Evolutionary conservation across 2,329 filamentous ascomycete genomes (phyloP).

Genomic region (Apiospora koreana): DNA sequence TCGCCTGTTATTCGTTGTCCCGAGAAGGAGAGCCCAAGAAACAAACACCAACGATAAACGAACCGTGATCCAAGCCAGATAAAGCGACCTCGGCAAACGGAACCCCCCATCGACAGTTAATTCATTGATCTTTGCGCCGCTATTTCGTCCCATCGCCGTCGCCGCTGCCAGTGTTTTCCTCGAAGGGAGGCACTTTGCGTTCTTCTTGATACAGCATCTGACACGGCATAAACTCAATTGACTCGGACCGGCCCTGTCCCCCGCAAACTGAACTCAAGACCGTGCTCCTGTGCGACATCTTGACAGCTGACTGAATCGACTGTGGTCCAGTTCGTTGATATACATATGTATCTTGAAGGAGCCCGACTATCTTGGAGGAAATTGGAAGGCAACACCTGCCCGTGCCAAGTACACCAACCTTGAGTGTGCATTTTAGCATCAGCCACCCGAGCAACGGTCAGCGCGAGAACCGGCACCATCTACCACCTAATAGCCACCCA

Average conservation of each 20-base stretch:
- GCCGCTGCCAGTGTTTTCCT: not conserved
- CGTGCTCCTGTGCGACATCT: not conserved
- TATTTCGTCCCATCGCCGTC: not conserved
- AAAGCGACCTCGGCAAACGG: not conserved
- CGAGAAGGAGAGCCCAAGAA: not conserved
- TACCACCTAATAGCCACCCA: not conserved
- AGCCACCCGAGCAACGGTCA: not conserved
- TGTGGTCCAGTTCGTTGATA: not conserved
- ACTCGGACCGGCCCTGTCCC: constrained; percentile 3
- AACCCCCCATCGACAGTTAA: not conserved
- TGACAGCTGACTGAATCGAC: not conserved
- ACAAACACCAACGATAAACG: not conserved
- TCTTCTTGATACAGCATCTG: constrained; percentile 4
- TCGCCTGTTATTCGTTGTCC: not conserved
- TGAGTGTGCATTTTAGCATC: not conserved
- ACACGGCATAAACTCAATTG: constrained; percentile 12
- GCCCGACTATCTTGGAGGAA: not conserved
- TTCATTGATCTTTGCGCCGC: not conserved
- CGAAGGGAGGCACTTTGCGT: not conserved
- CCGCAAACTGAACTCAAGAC: not conserved
- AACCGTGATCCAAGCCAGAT: not conserved
- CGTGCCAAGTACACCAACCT: not conserved
- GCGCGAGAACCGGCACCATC: not conserved
- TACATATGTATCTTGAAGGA: constrained; percentile 6
- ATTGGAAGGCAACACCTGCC: not conserved